These are phyloP conservation scores for Papiliotrema flavescens DNA, from an alignment of 1,284 basidiomycete species.

Conservation along the genomic window DNA sequence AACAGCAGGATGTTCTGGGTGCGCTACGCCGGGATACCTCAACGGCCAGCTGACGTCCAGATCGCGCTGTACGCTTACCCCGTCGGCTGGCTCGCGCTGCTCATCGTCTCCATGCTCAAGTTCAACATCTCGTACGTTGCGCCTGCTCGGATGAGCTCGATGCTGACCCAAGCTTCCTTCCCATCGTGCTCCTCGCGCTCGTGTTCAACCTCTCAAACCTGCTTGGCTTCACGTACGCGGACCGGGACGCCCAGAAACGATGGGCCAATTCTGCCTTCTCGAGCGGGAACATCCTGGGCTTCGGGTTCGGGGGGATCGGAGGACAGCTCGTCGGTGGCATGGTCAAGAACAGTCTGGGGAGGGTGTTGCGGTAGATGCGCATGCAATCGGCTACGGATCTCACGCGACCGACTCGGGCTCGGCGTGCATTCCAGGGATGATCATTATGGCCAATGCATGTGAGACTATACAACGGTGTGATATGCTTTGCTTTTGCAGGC, in stretches of 20 bases:
- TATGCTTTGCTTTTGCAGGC: background rate
- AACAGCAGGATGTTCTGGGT: slow-evolving; percentile 83
- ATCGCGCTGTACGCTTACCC: slow-evolving; percentile 88
- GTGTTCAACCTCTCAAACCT: slow-evolving; percentile 90
- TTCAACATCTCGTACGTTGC: slow-evolving; percentile 71
- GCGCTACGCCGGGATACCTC: slow-evolving; percentile 17
- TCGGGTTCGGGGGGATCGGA: slow-evolving; percentile 69
- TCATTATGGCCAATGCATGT: background rate
- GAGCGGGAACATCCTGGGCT: slow-evolving; percentile 55
- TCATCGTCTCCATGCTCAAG: slow-evolving; percentile 83
- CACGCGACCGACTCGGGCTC: no score
- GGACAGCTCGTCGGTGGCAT: slow-evolving; percentile 73
- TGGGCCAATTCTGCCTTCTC: slow-evolving; percentile 69
- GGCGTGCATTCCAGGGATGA: no score
- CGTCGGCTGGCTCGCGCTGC: slow-evolving; percentile 73
- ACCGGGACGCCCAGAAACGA: slow-evolving; percentile 79
- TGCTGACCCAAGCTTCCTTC: slow-evolving; percentile 61
- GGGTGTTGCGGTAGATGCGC: slow-evolving; percentile 50
- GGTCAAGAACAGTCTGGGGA: slow-evolving; percentile 74
- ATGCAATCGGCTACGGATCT: background rate
- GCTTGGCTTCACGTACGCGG: slow-evolving; percentile 84
- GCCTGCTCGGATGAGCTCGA: slow-evolving; percentile 3
- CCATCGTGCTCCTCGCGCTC: slow-evolving; percentile 79
- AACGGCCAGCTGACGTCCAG: slow-evolving; percentile 48
- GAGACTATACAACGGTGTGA: background rate